Evolutionary conservation across 352 stramenopile genomes (phyloP).

Genomic region (Peronospora farinosa): DNA sequence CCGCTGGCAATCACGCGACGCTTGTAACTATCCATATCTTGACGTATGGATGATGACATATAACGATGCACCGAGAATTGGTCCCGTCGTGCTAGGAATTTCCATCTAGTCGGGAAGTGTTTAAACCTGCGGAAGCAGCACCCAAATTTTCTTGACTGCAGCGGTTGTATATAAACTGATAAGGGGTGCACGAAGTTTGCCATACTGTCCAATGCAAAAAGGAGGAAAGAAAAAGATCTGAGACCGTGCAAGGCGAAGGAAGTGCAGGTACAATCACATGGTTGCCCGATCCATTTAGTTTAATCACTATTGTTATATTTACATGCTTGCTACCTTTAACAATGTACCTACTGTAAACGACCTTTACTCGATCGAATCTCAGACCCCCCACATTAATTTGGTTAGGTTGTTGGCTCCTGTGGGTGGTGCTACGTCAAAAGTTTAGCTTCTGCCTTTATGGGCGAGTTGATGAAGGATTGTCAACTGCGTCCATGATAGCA

Average conservation of each 20-base stretch:
- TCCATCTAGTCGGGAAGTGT: slow-evolving; percentile 33
- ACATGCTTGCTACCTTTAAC: too few species aligned
- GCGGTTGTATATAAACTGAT: slow-evolving; percentile 37
- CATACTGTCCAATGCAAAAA: not conserved
- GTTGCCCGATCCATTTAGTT: too few species aligned
- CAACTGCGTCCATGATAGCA: slow-evolving; percentile 25
- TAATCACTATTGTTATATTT: too few species aligned
- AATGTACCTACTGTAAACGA: too few species aligned
- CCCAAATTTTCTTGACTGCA: slow-evolving; percentile 37
- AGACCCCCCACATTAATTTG: too few species aligned
- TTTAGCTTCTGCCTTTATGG: too few species aligned
- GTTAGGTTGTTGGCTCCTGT: too few species aligned
- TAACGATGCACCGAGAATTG: slow-evolving; percentile 37
- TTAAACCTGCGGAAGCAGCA: slow-evolving; percentile 32
- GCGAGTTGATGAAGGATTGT: not conserved
- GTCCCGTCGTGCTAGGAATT: slow-evolving; percentile 28
- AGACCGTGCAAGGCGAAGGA: too few species aligned
- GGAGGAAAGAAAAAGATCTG: not conserved
- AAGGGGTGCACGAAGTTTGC: slow-evolving; percentile 21
- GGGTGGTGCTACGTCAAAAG: too few species aligned
- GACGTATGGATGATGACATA: slow-evolving; percentile 1
- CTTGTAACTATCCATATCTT: slow-evolving; percentile 13
- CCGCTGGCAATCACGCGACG: slow-evolving; percentile 35
- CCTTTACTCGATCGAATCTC: too few species aligned
- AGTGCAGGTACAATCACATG: too few species aligned